phyloP scores from a whole-genome alignment of 2,329 filamentous ascomycete genomes.

The Ascochyta pisi region DNA sequence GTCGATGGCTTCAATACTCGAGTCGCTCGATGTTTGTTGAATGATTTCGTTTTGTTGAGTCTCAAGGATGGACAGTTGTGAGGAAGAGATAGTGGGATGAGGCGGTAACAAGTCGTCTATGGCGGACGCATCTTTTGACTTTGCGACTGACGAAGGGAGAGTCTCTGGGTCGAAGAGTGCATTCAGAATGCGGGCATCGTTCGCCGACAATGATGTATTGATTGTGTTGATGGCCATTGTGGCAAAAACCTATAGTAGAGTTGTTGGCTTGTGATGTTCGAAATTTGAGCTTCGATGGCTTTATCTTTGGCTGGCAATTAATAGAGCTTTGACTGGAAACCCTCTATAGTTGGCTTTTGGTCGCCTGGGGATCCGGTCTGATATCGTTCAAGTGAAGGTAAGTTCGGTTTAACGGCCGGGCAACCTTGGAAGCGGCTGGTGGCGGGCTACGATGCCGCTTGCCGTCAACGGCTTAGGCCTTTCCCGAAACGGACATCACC shows the following conservation, averaged over 20 bases:
- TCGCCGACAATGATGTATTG: slow-evolving; percentile 55
- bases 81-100: slow-evolving; percentile 49
- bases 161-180: slow-evolving; percentile 52
- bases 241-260: neutral
- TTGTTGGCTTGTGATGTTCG: neutral
- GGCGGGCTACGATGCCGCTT: slow-evolving; percentile 20
- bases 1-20: slow-evolving; percentile 21
- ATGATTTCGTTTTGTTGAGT: slow-evolving; percentile 55
- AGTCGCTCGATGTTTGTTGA: slow-evolving; percentile 23
- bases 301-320: neutral
- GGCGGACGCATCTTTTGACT: slow-evolving; percentile 53
- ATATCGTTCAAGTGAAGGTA: slow-evolving; percentile 1
- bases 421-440: slow-evolving; percentile 13
- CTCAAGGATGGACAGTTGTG: slow-evolving; percentile 52
- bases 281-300: neutral
- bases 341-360: neutral
- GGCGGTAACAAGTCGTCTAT: slow-evolving; percentile 51
- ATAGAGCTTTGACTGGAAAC: neutral
- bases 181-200: slow-evolving; percentile 48
- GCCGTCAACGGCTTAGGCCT: slow-evolving; percentile 2
- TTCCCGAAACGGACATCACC: slow-evolving; percentile 10
- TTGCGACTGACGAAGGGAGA: slow-evolving; percentile 57
- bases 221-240: slow-evolving; percentile 42
- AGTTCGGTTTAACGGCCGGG: slow-evolving; percentile 24
- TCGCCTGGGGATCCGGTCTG: neutral